Percentiles rank a stretch among this genome's conserved stretches.
These are phyloP conservation scores for Agrostemma githago DNA, from an alignment of 148 eudicot genomes.

Conservation along the genomic window DNA sequence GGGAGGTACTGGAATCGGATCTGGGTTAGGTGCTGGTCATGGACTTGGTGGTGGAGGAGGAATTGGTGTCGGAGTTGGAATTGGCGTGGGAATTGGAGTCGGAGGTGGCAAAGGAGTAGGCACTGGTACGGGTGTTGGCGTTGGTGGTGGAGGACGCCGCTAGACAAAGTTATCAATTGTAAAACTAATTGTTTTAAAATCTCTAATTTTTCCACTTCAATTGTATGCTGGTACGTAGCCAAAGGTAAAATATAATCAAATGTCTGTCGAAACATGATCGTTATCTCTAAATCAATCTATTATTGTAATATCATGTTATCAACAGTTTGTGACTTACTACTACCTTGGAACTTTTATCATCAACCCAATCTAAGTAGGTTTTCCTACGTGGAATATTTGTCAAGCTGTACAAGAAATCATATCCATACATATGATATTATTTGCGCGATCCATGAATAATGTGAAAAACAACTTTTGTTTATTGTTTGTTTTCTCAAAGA, in stretches of 20 bases:
- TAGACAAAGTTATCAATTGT: background rate
- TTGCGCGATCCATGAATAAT: background rate
- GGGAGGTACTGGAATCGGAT: conserved; percentile 22
- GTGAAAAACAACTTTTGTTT: background rate
- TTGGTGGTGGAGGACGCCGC: conserved; percentile 29
- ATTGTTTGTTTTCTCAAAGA: too few species aligned
- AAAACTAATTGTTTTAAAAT: background rate
- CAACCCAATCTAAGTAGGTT: background rate
- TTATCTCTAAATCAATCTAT: background rate
- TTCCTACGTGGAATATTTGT: background rate
- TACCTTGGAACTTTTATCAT: background rate
- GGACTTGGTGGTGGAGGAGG: conserved; percentile 30
- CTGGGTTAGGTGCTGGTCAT: conserved; percentile 21
- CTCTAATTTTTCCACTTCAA: background rate
- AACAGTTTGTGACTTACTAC: background rate
- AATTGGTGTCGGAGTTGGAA: conserved; percentile 25
- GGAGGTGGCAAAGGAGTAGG: conserved; percentile 26
- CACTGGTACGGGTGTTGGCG: conserved; percentile 27
- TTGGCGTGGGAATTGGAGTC: conserved; percentile 26
- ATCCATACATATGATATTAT: too few species aligned
- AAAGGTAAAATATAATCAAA: background rate
- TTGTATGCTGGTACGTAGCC: background rate
- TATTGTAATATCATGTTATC: background rate
- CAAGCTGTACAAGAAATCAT: background rate
- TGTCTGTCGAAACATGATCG: background rate